Conservation (phyloP, 2,329 filamentous ascomycete genomes). For the Colletotrichum karsti region DNA sequence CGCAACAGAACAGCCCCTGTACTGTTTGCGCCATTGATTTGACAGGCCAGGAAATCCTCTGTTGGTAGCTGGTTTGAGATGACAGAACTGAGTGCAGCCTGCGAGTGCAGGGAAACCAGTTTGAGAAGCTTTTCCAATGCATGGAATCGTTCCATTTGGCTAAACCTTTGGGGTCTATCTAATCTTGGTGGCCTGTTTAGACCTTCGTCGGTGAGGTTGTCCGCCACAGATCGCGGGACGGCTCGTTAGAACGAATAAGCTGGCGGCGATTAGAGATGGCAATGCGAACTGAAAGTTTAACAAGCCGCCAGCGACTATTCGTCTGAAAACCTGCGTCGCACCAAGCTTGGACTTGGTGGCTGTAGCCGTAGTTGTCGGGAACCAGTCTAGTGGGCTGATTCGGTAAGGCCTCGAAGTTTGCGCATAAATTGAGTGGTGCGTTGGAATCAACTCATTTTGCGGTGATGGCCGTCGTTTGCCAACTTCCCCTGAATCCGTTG, state of each 20-base stretch:
- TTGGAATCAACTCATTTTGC: not conserved
- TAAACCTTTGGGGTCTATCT: too few species aligned
- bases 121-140: not conserved
- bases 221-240: constrained; percentile 12
- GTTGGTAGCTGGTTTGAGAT: constrained; percentile 2
- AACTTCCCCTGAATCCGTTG: too few species aligned
- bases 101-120: not conserved
- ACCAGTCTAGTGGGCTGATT: not conserved
- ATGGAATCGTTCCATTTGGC: constrained; percentile 4
- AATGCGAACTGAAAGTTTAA: not conserved
- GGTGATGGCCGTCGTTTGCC: not conserved
- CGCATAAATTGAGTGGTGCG: not conserved
- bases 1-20: not conserved
- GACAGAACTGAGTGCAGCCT: not conserved
- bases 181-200: not conserved
- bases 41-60: not conserved
- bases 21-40: not conserved
- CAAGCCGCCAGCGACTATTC: too few species aligned
- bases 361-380: not conserved
- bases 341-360: not conserved
- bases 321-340: not conserved
- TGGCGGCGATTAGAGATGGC: not conserved
- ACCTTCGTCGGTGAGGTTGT: not conserved
- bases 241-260: constrained; percentile 5
- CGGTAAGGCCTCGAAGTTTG: not conserved